These are phyloP conservation scores for Leonotis leonurus DNA, from an alignment of 257 asterid species.

Conservation along the genomic window DNA sequence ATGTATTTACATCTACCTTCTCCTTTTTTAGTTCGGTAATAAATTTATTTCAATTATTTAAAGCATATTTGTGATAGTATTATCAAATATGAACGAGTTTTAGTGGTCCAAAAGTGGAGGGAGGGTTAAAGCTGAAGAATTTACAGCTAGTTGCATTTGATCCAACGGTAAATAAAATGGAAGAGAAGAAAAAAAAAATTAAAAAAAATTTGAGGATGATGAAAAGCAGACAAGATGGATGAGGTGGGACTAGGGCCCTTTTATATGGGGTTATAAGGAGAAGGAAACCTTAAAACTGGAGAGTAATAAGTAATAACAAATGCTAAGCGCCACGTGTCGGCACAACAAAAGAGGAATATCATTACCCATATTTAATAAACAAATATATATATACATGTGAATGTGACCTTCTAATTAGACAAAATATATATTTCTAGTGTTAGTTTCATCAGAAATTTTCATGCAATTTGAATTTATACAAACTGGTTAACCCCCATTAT, in stretches of 20 bases:
- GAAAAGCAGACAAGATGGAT: constrained; percentile 13
- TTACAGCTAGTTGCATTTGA: constrained; percentile 11
- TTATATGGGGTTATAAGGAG: background rate
- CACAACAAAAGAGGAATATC: background rate
- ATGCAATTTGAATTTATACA: too few species aligned
- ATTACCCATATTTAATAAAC: too few species aligned
- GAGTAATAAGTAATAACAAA: constrained; percentile 28
- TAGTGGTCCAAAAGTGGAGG: constrained; percentile 6
- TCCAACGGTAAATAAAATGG: constrained; percentile 17
- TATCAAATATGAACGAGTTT: background rate
- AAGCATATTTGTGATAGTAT: background rate
- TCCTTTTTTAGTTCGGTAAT: too few species aligned
- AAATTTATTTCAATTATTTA: too few species aligned
- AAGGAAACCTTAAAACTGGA: constrained; percentile 32
- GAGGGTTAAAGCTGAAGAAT: constrained; percentile 10
- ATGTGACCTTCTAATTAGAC: too few species aligned
- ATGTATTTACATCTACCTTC: too few species aligned
- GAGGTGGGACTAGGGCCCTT: too few species aligned
- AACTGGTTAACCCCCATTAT: too few species aligned
- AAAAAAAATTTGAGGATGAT: background rate
- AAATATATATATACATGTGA: too few species aligned
- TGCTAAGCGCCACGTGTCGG: constrained; percentile 35
- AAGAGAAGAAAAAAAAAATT: background rate
- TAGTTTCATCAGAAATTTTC: too few species aligned
- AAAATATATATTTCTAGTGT: too few species aligned